Base-by-base conservation (phyloP, 441 rosid genomes). In the Jatropha multifida region DNA sequence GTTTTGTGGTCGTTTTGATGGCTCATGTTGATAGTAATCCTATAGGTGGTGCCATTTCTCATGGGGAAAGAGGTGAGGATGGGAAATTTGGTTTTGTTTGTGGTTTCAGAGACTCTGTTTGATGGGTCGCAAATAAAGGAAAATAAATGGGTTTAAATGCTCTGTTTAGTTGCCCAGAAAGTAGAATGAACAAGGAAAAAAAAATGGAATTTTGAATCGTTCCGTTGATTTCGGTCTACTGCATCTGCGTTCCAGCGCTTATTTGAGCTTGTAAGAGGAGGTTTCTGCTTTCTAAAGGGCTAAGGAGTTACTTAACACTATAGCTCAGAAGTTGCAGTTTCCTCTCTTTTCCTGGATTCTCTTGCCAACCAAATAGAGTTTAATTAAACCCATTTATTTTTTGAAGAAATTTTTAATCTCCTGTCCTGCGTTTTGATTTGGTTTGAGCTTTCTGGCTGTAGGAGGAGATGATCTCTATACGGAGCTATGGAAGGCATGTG, bases 401-500 rank as follows among this genome's bases (percentile, higher is more conserved):
- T 32, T 26, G 23, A 32, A 32, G 32, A 32, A 32, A 32, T 4
- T 59, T 20, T 58, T 58, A 6, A 13, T 11, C 3, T 51, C 63
- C 5, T 51, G 56, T 52, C 56, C 3, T 17, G 56, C 18, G 56
- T 14, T 56, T 27, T 46, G 23, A 69, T 77, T 64, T 83, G 37
- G 18, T 60, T 27, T 63, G 58, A 20, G 71, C 69, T 69, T 65
- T 61, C 51, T 49, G 82, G 89, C 83, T 70, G 61, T 77, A 41
- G 78, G 78, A 60, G 83, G 78, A 69, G 91, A 87, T 77, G 90
- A 85, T 77, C 85, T 93, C 70, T 87, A 92, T 62, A 72, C 56
- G 76, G 92, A 93, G 88, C 83, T 90, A 49, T 92, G 98, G 97
- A 88, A 87, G 80, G 92, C 95, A 32, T 92, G 96, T 74, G 97